These are phyloP conservation scores for Colletotrichum melonis DNA, from an alignment of 2,329 filamentous ascomycete genomes.

Conservation along the genomic window DNA sequence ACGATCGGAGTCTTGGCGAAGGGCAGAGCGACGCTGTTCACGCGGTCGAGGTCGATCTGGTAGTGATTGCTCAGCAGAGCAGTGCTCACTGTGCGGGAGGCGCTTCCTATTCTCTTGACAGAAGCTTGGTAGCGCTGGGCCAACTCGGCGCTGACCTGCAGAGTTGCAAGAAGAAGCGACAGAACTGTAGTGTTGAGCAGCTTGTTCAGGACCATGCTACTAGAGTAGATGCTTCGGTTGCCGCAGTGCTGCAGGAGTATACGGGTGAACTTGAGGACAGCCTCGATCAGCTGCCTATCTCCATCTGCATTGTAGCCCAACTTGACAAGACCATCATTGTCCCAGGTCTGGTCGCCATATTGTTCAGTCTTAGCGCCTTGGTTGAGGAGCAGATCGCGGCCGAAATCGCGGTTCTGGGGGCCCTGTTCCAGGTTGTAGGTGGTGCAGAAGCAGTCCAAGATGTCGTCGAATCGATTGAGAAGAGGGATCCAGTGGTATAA, in stretches of 20 bases:
- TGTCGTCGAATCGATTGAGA: conserved; percentile 90
- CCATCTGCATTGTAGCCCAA: conserved; percentile 79
- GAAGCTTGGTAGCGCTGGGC: conserved; percentile 94
- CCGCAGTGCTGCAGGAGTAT: conserved; percentile 94
- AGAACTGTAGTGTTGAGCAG: conserved; percentile 89
- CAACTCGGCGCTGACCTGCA: conserved; percentile 85
- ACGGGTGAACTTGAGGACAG: conserved; percentile 85
- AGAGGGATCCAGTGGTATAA: conserved; percentile 98
- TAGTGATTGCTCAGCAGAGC: conserved; percentile 87
- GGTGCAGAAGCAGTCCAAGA: conserved; percentile 84
- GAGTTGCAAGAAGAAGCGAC: conserved; percentile 79
- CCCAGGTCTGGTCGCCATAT: conserved; percentile 61
- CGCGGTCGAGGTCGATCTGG: conserved; percentile 80
- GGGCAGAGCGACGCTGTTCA: conserved; percentile 85
- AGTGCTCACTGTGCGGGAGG: conserved; percentile 74
- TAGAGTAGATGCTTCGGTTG: conserved; percentile 95
- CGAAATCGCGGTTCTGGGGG: conserved; percentile 83
- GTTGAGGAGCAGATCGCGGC: conserved; percentile 71
- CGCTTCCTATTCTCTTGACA: conserved; percentile 78
- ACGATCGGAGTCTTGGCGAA: conserved; percentile 78
- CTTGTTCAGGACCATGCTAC: conserved; percentile 89
- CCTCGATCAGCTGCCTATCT: conserved; percentile 83
- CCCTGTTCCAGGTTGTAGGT: conserved; percentile 84
- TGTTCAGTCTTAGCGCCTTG: conserved; percentile 63
- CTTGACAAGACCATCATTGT: conserved; percentile 58